Evolutionary conservation across 805 yeast genomes (phyloP).

Genomic region (Grigorovia humatica): DNA sequence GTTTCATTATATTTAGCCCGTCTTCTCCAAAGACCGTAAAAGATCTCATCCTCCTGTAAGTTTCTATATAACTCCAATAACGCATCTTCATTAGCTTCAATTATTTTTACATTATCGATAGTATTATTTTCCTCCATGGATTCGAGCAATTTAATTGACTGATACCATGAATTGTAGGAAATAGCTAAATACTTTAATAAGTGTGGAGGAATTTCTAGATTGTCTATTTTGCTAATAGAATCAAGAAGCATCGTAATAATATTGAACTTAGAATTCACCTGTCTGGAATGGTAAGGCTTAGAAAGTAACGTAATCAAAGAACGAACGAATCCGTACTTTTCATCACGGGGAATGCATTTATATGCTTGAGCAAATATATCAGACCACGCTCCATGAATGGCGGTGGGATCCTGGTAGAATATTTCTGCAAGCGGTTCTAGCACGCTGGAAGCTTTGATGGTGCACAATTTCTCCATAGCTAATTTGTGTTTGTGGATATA

Average conservation of each 20-base stretch:
- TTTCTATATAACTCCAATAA: slow-evolving; percentile 79
- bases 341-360: slow-evolving; percentile 63
- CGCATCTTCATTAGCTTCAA: slow-evolving; percentile 84
- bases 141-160: slow-evolving; percentile 77
- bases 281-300: slow-evolving; percentile 88
- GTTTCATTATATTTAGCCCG: slow-evolving; percentile 92
- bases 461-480: slow-evolving; percentile 21
- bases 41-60: slow-evolving; percentile 90
- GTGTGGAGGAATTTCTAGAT: slow-evolving; percentile 84
- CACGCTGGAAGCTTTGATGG: slow-evolving; percentile 48
- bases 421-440: slow-evolving; percentile 66
- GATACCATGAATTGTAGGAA: slow-evolving; percentile 85
- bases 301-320: slow-evolving; percentile 69
- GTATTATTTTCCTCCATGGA: slow-evolving; percentile 48
- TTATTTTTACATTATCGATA: slow-evolving; percentile 61
- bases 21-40: slow-evolving; percentile 95
- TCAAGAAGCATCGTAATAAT: slow-evolving; percentile 76
- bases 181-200: slow-evolving; percentile 78
- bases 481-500: slow-evolving; percentile 29
- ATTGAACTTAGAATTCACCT: slow-evolving; percentile 75
- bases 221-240: slow-evolving; percentile 67
- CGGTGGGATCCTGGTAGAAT: slow-evolving; percentile 69
- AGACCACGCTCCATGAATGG: slow-evolving; percentile 78
- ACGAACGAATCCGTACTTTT: slow-evolving; percentile 75
- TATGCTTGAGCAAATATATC: slow-evolving; percentile 75